A percentile compares a stretch with the other conserved stretches of the same genome.
These are phyloP conservation scores for Luffa acutangula DNA, from an alignment of 306 rosid species.

Conservation along the genomic window DNA sequence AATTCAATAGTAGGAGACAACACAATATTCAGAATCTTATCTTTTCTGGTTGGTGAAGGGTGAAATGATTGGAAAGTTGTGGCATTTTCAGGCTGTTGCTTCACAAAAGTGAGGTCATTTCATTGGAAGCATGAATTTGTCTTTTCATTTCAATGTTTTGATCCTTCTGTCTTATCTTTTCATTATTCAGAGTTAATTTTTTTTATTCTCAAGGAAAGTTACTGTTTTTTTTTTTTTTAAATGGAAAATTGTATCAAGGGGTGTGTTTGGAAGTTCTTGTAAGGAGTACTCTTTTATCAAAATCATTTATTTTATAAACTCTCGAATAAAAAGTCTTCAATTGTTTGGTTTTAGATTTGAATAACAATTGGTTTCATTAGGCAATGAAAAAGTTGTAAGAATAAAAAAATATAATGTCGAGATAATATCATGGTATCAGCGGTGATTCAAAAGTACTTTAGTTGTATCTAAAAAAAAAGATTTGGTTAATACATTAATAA, in stretches of 20 bases:
- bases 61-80: not conserved
- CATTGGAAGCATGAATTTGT: not conserved
- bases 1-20: conserved; percentile 17
- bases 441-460: too few relatives aligned
- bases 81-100: not conserved
- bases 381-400: too few relatives aligned
- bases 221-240: not conserved
- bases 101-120: not conserved
- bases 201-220: not conserved
- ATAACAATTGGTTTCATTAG: too few relatives aligned
- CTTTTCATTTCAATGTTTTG: not conserved
- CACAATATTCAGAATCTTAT: not conserved
- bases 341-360: not conserved
- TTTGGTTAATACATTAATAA: too few relatives aligned
- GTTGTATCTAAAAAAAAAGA: too few relatives aligned
- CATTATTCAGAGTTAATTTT: not conserved
- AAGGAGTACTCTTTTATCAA: not conserved
- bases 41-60: not conserved
- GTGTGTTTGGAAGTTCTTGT: not conserved
- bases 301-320: not conserved
- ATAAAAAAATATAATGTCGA: too few relatives aligned
- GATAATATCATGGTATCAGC: too few relatives aligned
- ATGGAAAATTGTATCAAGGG: not conserved
- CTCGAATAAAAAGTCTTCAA: not conserved
- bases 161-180: not conserved